These are phyloP conservation scores for Ogataea dorogensis DNA, from an alignment of 805 yeast genomes.

Conservation along the genomic window DNA sequence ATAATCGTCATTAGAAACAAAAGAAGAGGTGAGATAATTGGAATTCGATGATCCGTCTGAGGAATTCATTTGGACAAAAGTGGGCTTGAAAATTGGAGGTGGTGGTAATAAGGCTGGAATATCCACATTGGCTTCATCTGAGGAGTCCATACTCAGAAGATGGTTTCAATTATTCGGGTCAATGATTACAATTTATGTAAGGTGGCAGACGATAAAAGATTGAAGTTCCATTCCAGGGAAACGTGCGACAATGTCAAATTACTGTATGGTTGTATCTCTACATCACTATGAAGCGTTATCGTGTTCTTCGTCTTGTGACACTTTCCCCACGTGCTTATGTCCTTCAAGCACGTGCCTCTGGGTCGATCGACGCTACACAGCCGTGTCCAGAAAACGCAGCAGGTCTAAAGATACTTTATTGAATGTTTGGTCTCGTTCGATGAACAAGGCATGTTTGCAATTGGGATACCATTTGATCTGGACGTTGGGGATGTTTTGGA, in stretches of 20 bases:
- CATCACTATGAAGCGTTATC: too few species aligned
- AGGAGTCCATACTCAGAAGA: too few species aligned
- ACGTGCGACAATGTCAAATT: too few species aligned
- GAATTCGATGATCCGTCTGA: conserved; percentile 10
- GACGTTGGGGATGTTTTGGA: conserved; percentile 1
- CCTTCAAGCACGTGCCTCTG: conserved; percentile 3
- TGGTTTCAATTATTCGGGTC: too few species aligned
- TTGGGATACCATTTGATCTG: conserved; percentile 7
- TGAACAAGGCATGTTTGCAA: conserved; percentile 13
- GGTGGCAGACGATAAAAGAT: too few species aligned
- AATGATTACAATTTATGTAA: too few species aligned
- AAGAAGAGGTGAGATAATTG: conserved; percentile 33
- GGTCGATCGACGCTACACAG: conserved; percentile 4
- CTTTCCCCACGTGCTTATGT: background rate
- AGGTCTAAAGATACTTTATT: conserved; percentile 4
- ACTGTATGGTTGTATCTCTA: too few species aligned
- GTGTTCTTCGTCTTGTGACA: background rate
- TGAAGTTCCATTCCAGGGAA: too few species aligned
- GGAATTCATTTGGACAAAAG: conserved; percentile 44
- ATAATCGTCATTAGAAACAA: conserved; percentile 30
- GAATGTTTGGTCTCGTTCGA: conserved; percentile 4
- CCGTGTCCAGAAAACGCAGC: conserved; percentile 4
- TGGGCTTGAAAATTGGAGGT: conserved; percentile 47
- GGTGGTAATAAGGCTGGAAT: conserved; percentile 39
- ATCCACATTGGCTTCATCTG: too few species aligned